Evolutionary conservation across 148 eudicot genomes (phyloP).

Genomic region (Polygonum maritimum): DNA sequence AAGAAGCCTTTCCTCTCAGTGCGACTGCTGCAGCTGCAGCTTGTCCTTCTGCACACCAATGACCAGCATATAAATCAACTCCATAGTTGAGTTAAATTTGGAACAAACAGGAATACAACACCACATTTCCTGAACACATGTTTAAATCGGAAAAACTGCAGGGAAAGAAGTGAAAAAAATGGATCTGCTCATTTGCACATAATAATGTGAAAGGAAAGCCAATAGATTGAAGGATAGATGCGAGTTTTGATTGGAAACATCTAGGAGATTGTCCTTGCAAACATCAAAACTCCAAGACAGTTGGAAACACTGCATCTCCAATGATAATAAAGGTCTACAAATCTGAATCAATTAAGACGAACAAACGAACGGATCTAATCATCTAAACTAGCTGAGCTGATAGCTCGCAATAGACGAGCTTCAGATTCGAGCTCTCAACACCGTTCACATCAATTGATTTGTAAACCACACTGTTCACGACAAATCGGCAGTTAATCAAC

Average conservation of each 20-base stretch:
- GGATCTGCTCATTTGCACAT: neutral
- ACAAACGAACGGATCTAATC: neutral
- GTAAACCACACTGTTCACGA: neutral
- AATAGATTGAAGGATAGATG: neutral
- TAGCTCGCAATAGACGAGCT: neutral
- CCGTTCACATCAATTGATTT: neutral
- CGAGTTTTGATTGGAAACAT: neutral
- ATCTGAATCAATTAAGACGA: neutral
- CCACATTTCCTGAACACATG: neutral
- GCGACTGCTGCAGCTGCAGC: slow-evolving; percentile 58
- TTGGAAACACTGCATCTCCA: neutral
- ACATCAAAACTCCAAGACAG: neutral
- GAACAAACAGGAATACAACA: neutral
- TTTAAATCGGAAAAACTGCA: neutral
- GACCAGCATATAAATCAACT: neutral
- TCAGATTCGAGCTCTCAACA: neutral
- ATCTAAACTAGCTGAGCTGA: neutral
- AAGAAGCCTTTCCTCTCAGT: slow-evolving; percentile 43
- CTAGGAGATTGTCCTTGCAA: neutral
- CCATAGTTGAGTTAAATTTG: neutral
- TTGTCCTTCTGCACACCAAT: slow-evolving; percentile 48
- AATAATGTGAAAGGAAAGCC: neutral
- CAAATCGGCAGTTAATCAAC: neutral
- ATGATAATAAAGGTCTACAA: neutral
- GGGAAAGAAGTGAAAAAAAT: neutral